Conservation (phyloP, 106 monocot genomes). For the Allium cepa region DNA sequence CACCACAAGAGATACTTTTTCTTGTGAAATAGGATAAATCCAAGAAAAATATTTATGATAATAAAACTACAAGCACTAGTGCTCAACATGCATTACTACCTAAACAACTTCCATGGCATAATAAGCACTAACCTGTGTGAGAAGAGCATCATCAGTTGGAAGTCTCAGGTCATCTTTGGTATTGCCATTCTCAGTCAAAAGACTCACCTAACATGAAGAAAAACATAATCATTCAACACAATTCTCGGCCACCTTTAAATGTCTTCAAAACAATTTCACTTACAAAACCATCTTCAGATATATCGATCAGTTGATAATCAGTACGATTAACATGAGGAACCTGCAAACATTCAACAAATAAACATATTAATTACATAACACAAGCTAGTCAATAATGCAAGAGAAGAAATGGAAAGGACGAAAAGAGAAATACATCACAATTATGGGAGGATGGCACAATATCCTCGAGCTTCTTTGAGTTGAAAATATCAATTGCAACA, state of each 20-base stretch:
- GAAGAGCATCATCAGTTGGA: slow-evolving; percentile 14
- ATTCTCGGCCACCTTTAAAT: background rate
- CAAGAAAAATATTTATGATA: background rate
- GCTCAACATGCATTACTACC: background rate
- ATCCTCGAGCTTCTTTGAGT: slow-evolving; percentile 23
- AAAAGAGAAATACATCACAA: slow-evolving; percentile 12
- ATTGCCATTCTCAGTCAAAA: slow-evolving; percentile 16
- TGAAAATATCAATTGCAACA: slow-evolving; percentile 21
- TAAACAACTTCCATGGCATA: background rate
- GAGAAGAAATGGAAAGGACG: background rate
- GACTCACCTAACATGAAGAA: slow-evolving; percentile 2
- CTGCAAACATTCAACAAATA: slow-evolving; percentile 2
- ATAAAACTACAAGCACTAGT: background rate
- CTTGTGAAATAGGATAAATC: background rate
- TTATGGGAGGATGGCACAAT: slow-evolving; percentile 28
- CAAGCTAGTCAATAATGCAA: background rate
- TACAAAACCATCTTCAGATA: slow-evolving; percentile 39
- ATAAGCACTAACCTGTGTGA: slow-evolving; percentile 5
- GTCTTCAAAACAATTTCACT: background rate
- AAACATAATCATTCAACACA: background rate
- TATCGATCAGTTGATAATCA: slow-evolving; percentile 38
- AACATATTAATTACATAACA: background rate
- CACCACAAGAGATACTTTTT: too few species aligned
- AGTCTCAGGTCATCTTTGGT: slow-evolving; percentile 15
- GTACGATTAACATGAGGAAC: slow-evolving; percentile 39